Evolutionary conservation across 148 eudicot genomes (phyloP).

Genomic region (Gaultheria prostrata): DNA sequence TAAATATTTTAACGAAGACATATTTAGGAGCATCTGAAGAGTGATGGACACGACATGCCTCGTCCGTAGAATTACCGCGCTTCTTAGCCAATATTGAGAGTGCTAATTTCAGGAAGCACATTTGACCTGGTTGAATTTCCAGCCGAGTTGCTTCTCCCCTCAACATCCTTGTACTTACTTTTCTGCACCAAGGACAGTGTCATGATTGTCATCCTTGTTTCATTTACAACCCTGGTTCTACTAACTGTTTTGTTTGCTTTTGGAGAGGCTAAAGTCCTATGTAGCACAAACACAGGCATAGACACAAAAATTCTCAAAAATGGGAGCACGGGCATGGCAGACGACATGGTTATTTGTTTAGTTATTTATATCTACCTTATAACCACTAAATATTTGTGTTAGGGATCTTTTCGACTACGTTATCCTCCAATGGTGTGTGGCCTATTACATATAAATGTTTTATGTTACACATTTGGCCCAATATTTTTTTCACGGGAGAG

Average conservation of each 20-base stretch:
- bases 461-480: background rate
- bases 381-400: background rate
- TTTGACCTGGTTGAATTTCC: background rate
- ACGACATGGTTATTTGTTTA: background rate
- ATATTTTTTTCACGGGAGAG: background rate
- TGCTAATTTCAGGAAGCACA: background rate
- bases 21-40: background rate
- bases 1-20: background rate
- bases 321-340: background rate
- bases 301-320: background rate
- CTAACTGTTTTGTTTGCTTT: background rate
- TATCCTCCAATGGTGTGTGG: background rate
- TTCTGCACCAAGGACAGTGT: background rate
- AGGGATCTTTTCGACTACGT: background rate
- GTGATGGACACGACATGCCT: background rate
- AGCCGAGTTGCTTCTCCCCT: background rate
- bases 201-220: background rate
- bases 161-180: background rate
- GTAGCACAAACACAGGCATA: background rate
- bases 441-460: background rate
- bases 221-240: background rate
- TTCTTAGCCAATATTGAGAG: background rate
- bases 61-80: too few species aligned
- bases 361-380: background rate
- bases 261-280: background rate